Base-by-base conservation (phyloP, 2,329 filamentous ascomycete species). In the Penicillium sp. region DNA sequence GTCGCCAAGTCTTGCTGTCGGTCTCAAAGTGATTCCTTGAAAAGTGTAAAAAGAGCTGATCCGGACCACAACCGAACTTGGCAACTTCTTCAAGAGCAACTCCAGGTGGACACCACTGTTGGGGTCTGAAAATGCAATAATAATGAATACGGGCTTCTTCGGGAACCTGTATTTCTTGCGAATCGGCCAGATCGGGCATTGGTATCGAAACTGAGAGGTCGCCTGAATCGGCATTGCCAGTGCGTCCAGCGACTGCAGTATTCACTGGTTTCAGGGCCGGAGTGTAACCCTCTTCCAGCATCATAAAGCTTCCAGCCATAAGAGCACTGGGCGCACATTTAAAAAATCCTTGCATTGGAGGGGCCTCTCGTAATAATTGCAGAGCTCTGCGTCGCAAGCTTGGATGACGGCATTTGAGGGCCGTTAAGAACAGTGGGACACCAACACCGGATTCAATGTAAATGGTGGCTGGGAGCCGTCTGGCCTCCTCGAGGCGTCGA, bases 141-240 rank as follows among this genome's bases (percentile, higher is more conserved):
- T 59, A 61, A 15, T 47, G 52, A 22, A 72, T 57, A 3, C 69
- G 68, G 14, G 64, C 66, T 33, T 65, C 64, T 53, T 64, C 58
- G 0, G 65, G 63, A 4, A 67, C 55, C 26, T 48, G 12, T 7
- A 3, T 11, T 31, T 14, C 29, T 14, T 31, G 50, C 18, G 20
- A 31, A 15, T 22, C 31, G 18, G 7, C 22, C 12, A 15, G 12
- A 31, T 18, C 7, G 33, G 8, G 15, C 33, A 3, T 35, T 4
- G n/a, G 14, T 35, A 35, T 15, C n/a, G 33, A 35, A 18, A n/a
- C 6, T 9, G 33, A 15, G 7, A 31, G 12, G 14, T 6, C 8
- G 15, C 6, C 9, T n/a, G 18, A 23, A 12, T 18, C 14, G 25
- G 6, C 8, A 12, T 14, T 25, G 6, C 14, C 12, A n/a, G 15